These are phyloP conservation scores for Picochlorum sp. DNA, from an alignment of 139 green algal genomes.

Conservation along the genomic window DNA sequence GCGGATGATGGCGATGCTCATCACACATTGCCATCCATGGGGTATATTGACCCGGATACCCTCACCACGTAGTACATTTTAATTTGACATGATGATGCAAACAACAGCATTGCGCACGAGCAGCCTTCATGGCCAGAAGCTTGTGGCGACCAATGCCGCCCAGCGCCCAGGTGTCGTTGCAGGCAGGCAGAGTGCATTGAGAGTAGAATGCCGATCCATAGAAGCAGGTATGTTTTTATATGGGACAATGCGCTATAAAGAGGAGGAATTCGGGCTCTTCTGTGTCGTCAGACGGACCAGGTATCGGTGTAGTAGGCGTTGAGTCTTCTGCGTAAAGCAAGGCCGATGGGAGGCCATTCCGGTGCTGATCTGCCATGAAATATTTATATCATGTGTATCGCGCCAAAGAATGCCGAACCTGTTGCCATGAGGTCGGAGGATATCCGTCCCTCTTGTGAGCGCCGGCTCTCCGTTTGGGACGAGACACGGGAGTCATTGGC, in stretches of 20 bases:
- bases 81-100: constrained; percentile 6
- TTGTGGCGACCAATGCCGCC: constrained; percentile 1
- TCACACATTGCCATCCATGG: too few relatives aligned
- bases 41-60: too few relatives aligned
- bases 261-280: background rate
- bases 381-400: too few relatives aligned
- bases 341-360: too few relatives aligned
- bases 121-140: constrained; percentile 1
- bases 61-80: background rate
- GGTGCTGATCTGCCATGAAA: too few relatives aligned
- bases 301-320: too few relatives aligned
- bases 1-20: too few relatives aligned
- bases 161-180: background rate
- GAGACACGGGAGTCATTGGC: background rate
- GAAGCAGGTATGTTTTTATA: constrained; percentile 8
- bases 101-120: background rate
- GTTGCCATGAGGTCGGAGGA: too few relatives aligned
- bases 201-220: constrained; percentile 2
- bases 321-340: too few relatives aligned
- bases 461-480: too few relatives aligned
- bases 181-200: background rate
- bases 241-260: background rate
- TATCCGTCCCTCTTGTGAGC: too few relatives aligned
- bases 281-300: background rate
- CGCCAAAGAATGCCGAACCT: too few relatives aligned